Evolutionary conservation across 306 rosid genomes (phyloP), one percentile per base, ranked within the genome.

Genomic region (Dryas drummondii): DNA sequence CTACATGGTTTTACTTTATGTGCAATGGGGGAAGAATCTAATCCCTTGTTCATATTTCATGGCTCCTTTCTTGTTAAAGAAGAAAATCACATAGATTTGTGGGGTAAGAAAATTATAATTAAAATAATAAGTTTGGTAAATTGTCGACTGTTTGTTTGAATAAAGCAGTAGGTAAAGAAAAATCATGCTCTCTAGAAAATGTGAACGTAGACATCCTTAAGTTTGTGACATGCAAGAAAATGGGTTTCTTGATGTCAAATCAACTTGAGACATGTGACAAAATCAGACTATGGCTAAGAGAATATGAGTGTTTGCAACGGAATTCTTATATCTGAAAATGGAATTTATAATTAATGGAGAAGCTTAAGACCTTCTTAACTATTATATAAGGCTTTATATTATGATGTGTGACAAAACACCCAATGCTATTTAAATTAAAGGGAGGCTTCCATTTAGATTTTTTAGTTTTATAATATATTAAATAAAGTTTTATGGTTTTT

Each of bases 21-120:
- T 74, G 61, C 19, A 63, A 48, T 52, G 48, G 50, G 17, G 50
- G 70, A 62, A 62, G 78, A 74, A 74, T 63, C 52, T 51, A 51
- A 22, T 50, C 60, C 78, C 58, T n/a, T 62, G 9, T 22, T 19
- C 37, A 32, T 32, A 32, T 32, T 2, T 32, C 37, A 32, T 32
- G 9, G 27, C 15, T 64, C 7, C 8, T 37, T 52, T 37, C 61
- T 50, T 68, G 59, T 37, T 10, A 40, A 37, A 9, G 17, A 70
- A 70, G 74, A 37, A 70, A 70, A 68, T 2, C 5, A n/a, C 17
- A 16, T 0, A 69, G 73, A 69, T 69, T 68, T 68, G 47, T 68
- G 6, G 22, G 72, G 59, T 16, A 7, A 0, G 59, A 26, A 68
- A 40, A 68, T 68, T 22, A 50, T 4, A 19, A 41, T 12, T 68